Evolutionary conservation across 352 stramenopile genomes (phyloP).

Genomic region (Aphanomyces euteiches): DNA sequence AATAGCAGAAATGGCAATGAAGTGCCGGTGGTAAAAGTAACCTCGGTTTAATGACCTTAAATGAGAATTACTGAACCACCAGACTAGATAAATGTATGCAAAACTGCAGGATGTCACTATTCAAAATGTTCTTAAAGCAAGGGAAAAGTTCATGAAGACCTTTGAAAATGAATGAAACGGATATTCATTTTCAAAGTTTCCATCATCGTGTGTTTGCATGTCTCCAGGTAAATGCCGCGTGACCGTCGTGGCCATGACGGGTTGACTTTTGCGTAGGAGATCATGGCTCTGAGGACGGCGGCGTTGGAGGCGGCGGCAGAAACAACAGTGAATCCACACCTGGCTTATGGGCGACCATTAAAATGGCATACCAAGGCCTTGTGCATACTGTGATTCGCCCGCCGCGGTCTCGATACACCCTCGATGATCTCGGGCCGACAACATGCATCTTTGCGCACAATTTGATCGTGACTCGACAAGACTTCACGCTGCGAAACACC

Average conservation of each 20-base stretch:
- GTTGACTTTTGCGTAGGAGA: neutral
- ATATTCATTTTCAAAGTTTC: neutral
- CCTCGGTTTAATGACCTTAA: too few species aligned
- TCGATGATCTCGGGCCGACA: constrained; percentile 62
- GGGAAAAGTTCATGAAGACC: neutral
- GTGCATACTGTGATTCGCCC: constrained; percentile 79
- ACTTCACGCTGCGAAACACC: constrained; percentile 72
- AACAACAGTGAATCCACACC: neutral
- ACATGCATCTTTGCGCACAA: constrained; percentile 48
- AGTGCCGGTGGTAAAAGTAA: too few species aligned
- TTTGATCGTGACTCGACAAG: constrained; percentile 57
- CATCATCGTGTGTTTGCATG: neutral
- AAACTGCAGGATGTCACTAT: too few species aligned
- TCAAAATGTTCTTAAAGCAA: too few species aligned
- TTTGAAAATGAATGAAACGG: constrained; percentile 5
- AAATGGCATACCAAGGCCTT: constrained; percentile 76
- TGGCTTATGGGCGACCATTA: constrained; percentile 75
- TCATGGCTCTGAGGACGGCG: neutral
- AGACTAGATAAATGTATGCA: too few species aligned
- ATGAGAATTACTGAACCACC: too few species aligned
- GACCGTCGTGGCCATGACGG: neutral
- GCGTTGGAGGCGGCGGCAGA: constrained; percentile 33
- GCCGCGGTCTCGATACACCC: constrained; percentile 54
- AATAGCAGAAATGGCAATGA: too few species aligned
- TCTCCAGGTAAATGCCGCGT: neutral